Percentiles rank a stretch among this genome's conserved stretches.
These are phyloP conservation scores for Cordyceps sp. DNA, from an alignment of 2,329 filamentous ascomycete species.

Conservation along the genomic window DNA sequence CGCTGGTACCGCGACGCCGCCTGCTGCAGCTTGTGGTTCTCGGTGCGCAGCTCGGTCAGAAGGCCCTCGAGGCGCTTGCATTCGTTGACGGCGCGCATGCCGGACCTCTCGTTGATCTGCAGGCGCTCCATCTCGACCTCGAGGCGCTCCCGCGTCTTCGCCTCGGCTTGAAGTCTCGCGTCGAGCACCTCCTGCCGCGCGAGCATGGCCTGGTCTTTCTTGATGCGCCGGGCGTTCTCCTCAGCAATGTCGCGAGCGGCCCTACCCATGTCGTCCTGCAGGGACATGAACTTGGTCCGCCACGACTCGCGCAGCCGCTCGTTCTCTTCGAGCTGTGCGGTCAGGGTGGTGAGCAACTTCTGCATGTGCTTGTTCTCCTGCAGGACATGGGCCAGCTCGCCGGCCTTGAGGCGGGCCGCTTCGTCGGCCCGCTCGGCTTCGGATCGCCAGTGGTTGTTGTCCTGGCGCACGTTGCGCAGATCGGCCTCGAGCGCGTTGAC, in stretches of 20 bases:
- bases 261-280: constrained; percentile 75
- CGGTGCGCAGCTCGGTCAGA: constrained; percentile 39
- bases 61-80: constrained; percentile 41
- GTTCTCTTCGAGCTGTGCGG: constrained; percentile 70
- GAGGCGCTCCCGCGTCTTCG: constrained; percentile 49
- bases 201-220: constrained; percentile 63
- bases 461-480: constrained; percentile 36
- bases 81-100: constrained; percentile 46
- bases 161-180: constrained; percentile 58
- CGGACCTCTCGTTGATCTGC: constrained; percentile 46
- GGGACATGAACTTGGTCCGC: constrained; percentile 64
- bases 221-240: constrained; percentile 65
- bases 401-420: constrained; percentile 27
- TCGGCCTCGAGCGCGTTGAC: constrained; percentile 36
- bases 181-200: constrained; percentile 70
- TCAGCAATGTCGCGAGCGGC: constrained; percentile 66
- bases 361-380: constrained; percentile 58
- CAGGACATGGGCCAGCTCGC: constrained; percentile 28
- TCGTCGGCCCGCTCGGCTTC: constrained; percentile 45
- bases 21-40: constrained; percentile 59
- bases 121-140: constrained; percentile 50
- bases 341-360: constrained; percentile 55
- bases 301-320: constrained; percentile 70
- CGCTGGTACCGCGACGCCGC: constrained; percentile 54
- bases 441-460: constrained; percentile 41